Evolutionary conservation across 257 asterid genomes (phyloP).

Genomic region (Striga asiatica): DNA sequence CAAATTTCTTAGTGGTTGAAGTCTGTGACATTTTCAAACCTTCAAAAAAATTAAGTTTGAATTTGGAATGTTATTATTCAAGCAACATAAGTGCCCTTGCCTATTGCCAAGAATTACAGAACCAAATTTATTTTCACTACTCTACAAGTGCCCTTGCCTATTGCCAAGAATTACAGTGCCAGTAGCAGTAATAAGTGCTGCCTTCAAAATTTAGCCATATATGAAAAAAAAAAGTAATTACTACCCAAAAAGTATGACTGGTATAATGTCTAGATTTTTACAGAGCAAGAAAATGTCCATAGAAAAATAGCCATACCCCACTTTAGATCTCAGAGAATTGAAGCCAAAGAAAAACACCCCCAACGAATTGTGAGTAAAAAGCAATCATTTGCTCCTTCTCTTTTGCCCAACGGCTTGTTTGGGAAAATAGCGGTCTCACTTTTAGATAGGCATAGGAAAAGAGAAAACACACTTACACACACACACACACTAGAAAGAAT

Average conservation of each 20-base stretch:
- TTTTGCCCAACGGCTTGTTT: slow-evolving; percentile 37
- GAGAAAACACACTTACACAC: background rate
- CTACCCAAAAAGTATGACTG: too few relatives aligned
- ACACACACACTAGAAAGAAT: slow-evolving; percentile 16
- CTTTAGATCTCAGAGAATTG: slow-evolving; percentile 46
- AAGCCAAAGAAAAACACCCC: slow-evolving; percentile 34
- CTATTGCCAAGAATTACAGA: too few relatives aligned
- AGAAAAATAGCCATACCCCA: slow-evolving; percentile 26
- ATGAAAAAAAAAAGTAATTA: too few relatives aligned
- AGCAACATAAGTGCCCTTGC: too few relatives aligned
- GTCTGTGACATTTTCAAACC: too few relatives aligned
- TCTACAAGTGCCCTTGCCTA: background rate
- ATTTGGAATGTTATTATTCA: too few relatives aligned
- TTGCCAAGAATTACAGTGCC: background rate
- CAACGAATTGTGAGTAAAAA: slow-evolving; percentile 25
- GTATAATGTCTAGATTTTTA: slow-evolving; percentile 15
- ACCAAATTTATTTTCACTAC: too few relatives aligned
- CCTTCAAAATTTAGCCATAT: background rate
- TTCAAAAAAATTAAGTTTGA: too few relatives aligned
- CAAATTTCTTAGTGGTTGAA: too few relatives aligned
- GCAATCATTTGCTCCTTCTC: slow-evolving; percentile 43
- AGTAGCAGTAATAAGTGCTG: too few relatives aligned
- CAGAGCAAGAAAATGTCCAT: slow-evolving; percentile 16
- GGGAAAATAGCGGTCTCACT: slow-evolving; percentile 29
- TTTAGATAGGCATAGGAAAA: slow-evolving; percentile 3